Conservation (phyloP, 2,329 filamentous ascomycete species). For the Endothia cerciana region DNA sequence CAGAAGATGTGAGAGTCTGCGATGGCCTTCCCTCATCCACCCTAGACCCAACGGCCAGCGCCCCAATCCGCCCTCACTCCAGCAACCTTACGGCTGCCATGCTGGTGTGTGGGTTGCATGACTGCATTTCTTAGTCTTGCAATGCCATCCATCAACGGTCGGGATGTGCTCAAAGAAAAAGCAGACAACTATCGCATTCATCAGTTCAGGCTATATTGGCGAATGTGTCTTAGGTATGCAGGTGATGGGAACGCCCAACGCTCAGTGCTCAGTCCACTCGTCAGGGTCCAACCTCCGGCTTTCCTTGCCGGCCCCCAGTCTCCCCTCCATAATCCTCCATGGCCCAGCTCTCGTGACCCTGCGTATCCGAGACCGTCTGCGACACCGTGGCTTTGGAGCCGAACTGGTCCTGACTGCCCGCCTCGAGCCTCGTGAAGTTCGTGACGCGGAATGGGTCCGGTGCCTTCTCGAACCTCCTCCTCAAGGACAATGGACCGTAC, state of each 20-base stretch:
- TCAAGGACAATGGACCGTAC: neutral
- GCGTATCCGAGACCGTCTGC: neutral
- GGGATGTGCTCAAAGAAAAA: neutral
- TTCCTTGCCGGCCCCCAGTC: neutral
- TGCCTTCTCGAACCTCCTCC: constrained; percentile 6
- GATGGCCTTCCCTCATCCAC: too few relatives aligned
- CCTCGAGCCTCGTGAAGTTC: constrained; percentile 10
- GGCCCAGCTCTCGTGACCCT: neutral
- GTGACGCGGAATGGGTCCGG: constrained; percentile 12
- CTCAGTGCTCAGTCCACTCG: neutral
- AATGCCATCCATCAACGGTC: neutral
- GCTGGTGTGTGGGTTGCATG: neutral
- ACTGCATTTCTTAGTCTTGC: neutral
- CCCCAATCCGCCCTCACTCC: too few relatives aligned
- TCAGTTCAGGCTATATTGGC: neutral
- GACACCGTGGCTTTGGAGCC: constrained; percentile 1
- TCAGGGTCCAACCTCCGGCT: neutral
- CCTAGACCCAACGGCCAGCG: too few relatives aligned
- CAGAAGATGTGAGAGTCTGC: too few relatives aligned
- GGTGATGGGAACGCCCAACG: neutral
- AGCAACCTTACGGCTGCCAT: too few relatives aligned
- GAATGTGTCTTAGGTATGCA: neutral
- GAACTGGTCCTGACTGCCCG: constrained; percentile 7
- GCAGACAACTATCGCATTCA: neutral
- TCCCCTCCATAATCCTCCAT: constrained; percentile 4